These are phyloP conservation scores for Acarospora socialis DNA, from an alignment of 2,329 filamentous ascomycete genomes.

Conservation along the genomic window DNA sequence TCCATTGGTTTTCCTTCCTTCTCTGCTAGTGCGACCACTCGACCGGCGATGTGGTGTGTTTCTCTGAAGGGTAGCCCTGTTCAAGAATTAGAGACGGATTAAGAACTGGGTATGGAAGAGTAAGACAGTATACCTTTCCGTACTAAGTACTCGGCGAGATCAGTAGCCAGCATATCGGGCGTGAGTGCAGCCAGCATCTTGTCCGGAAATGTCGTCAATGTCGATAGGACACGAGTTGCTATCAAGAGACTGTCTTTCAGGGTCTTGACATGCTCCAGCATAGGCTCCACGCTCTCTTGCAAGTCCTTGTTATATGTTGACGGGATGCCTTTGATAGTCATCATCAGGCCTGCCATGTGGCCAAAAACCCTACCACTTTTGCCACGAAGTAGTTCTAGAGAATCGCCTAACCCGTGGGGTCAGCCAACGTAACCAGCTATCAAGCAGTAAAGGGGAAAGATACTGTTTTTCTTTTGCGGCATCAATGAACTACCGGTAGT, in stretches of 20 bases:
- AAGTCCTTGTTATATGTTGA: slow-evolving; percentile 84
- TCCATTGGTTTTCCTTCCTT: slow-evolving; percentile 53
- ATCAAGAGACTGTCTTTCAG: slow-evolving; percentile 70
- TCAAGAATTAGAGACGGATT: slow-evolving; percentile 10
- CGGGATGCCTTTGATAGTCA: slow-evolving; percentile 62
- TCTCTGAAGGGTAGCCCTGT: slow-evolving; percentile 57
- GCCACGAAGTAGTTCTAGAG: slow-evolving; percentile 59
- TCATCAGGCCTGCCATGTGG: slow-evolving; percentile 67
- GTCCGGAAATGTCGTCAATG: slow-evolving; percentile 52
- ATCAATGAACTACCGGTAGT: slow-evolving; percentile 63
- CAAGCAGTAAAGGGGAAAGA: slow-evolving; percentile 5
- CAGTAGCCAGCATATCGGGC: slow-evolving; percentile 64
- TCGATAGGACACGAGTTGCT: slow-evolving; percentile 64
- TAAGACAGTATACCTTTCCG: slow-evolving; percentile 11
- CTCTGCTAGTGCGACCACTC: slow-evolving; percentile 59
- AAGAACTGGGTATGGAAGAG: slow-evolving; percentile 8
- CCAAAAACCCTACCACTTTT: slow-evolving; percentile 66
- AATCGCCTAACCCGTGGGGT: slow-evolving; percentile 44
- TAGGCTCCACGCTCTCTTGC: slow-evolving; percentile 77
- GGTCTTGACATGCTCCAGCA: slow-evolving; percentile 73
- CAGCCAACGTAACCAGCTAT: too few relatives aligned
- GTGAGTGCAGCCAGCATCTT: slow-evolving; percentile 69
- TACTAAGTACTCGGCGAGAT: slow-evolving; percentile 35
- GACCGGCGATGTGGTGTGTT: slow-evolving; percentile 64
- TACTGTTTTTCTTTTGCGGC: slow-evolving; percentile 69